phyloP scores from a whole-genome alignment of 2,329 filamentous ascomycete species.

The Colletotrichum orchidophilum region DNA sequence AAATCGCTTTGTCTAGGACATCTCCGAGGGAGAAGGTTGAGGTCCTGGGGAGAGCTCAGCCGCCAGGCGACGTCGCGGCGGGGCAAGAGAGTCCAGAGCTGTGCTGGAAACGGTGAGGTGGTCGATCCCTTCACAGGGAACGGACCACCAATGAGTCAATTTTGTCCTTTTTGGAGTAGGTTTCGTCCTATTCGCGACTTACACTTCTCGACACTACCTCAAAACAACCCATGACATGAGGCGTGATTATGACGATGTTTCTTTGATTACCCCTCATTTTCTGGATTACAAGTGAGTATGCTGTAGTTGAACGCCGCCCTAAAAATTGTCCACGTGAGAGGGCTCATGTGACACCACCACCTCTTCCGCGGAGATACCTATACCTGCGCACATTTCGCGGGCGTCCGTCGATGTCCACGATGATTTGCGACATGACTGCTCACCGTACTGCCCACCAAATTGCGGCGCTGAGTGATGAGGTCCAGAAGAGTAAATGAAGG shows the following conservation, averaged over 20 bases:
- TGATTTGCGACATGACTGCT: background rate
- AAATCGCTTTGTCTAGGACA: background rate
- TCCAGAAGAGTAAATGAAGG: background rate
- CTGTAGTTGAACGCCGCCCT: background rate
- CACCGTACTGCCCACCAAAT: background rate
- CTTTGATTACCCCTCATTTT: background rate
- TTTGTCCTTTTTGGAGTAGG: background rate
- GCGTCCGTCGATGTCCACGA: background rate
- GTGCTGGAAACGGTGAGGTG: background rate
- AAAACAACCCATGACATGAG: background rate
- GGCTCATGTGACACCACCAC: conserved; percentile 8
- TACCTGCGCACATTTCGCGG: background rate
- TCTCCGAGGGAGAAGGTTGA: conserved; percentile 7
- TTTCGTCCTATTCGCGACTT: background rate
- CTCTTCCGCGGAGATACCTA: conserved; percentile 23
- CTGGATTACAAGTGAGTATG: background rate
- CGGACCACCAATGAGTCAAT: background rate
- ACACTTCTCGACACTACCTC: background rate
- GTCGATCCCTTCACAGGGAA: background rate
- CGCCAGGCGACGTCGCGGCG: background rate
- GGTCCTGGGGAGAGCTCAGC: background rate
- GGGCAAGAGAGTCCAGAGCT: background rate
- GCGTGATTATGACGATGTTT: conserved; percentile 3
- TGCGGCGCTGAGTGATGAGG: background rate
- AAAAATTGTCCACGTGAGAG: background rate